Evolutionary conservation across 2,329 filamentous ascomycete genomes (phyloP).

Genomic region (Phaeoacremonium minimum): DNA sequence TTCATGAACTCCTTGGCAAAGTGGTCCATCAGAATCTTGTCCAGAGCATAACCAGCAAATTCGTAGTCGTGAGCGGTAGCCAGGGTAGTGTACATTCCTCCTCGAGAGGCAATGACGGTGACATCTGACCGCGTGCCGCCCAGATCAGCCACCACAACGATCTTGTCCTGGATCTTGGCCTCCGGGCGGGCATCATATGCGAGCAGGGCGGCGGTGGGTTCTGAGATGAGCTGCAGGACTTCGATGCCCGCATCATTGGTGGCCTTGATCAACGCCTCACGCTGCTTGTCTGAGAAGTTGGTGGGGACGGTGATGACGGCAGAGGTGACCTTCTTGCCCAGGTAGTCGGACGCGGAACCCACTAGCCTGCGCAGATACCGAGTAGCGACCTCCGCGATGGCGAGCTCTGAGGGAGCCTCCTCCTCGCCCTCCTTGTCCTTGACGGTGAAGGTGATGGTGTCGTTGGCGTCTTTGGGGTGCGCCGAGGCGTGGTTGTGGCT

Average conservation of each 20-base stretch:
- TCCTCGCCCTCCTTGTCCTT: slow-evolving; percentile 68
- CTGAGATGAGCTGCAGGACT: slow-evolving; percentile 86
- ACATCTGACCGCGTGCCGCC: slow-evolving; percentile 92
- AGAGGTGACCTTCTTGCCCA: slow-evolving; percentile 91
- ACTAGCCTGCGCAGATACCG: slow-evolving; percentile 80
- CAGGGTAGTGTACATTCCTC: slow-evolving; percentile 93
- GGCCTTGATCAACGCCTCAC: slow-evolving; percentile 71
- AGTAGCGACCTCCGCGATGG: slow-evolving; percentile 76
- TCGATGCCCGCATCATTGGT: slow-evolving; percentile 80
- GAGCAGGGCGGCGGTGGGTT: slow-evolving; percentile 83
- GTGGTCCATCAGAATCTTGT: slow-evolving; percentile 89
- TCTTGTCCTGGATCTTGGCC: slow-evolving; percentile 74
- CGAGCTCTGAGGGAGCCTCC: slow-evolving; percentile 58
- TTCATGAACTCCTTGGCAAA: slow-evolving; percentile 99
- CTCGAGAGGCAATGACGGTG: slow-evolving; percentile 82
- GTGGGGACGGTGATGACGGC: slow-evolving; percentile 92
- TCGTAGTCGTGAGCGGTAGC: slow-evolving; percentile 96
- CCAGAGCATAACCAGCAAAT: slow-evolving; percentile 78
- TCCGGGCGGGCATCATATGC: slow-evolving; percentile 88
- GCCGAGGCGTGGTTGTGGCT: slow-evolving; percentile 91
- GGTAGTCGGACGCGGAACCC: slow-evolving; percentile 81
- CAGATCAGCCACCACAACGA: slow-evolving; percentile 85
- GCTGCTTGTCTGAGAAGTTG: slow-evolving; percentile 86
- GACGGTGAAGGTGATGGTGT: slow-evolving; percentile 75
- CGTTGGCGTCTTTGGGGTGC: slow-evolving; percentile 73